These are phyloP conservation scores for Xylaria sp. DNA, from an alignment of 2,329 filamentous ascomycete genomes.

Conservation along the genomic window DNA sequence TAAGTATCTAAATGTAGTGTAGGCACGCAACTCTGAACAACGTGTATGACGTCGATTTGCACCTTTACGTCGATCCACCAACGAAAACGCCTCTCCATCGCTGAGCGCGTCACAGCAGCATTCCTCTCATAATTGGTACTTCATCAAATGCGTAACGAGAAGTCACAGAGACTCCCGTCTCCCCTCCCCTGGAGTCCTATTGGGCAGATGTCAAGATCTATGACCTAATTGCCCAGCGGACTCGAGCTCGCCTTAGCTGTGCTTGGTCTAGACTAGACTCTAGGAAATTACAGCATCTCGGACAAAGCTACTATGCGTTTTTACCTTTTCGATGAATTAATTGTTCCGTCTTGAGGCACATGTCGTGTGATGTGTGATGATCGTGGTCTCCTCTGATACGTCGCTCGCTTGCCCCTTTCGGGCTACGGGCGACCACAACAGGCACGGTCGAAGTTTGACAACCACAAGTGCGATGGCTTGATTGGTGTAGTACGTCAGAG, in stretches of 20 bases:
- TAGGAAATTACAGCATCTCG: neutral
- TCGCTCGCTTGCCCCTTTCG: conserved; percentile 17
- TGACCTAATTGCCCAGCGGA: conserved; percentile 27
- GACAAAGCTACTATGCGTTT: neutral
- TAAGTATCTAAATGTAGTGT: too few species aligned
- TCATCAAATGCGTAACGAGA: conserved; percentile 11
- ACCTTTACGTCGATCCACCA: conserved; percentile 17
- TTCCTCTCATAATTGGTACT: conserved; percentile 3
- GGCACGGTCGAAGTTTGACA: conserved; percentile 1
- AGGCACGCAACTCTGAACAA: too few species aligned
- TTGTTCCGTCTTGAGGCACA: neutral
- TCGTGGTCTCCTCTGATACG: conserved; percentile 40
- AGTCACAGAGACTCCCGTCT: neutral
- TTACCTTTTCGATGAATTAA: neutral
- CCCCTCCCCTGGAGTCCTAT: neutral
- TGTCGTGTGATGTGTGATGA: conserved; percentile 20
- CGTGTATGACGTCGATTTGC: conserved; percentile 33
- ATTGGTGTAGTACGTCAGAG: conserved; percentile 29
- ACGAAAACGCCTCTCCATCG: conserved; percentile 10
- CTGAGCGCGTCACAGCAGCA: conserved; percentile 25
- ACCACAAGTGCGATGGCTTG: neutral
- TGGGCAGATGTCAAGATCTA: conserved; percentile 19
- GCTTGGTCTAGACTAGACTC: conserved; percentile 1
- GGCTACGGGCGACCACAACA: conserved; percentile 8
- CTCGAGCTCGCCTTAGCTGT: neutral